A percentile compares a stretch with the other conserved stretches of the same genome.
Conservation (phyloP, 208 protist species). For the Herpetomonas tarakana region DNA sequence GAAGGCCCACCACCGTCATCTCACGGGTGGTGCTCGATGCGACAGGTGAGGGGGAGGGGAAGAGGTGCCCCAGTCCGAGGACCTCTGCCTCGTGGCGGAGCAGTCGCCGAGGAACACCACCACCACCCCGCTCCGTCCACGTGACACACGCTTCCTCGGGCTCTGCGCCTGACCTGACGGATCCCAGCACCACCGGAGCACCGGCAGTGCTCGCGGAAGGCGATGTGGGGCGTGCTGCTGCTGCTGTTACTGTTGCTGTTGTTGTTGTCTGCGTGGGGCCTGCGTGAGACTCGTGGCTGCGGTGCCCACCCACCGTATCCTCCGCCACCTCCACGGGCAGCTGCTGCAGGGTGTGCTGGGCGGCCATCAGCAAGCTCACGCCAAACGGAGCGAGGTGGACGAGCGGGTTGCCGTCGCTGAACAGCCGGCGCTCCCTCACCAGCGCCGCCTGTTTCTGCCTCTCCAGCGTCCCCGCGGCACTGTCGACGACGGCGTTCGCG, state of each 20-base stretch:
- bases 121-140: slow-evolving; percentile 8
- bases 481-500: background rate
- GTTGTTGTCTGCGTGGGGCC: background rate
- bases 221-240: too few relatives aligned
- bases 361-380: slow-evolving; percentile 57
- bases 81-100: slow-evolving; percentile 19
- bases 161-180: too few relatives aligned
- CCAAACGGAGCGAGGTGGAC: slow-evolving; percentile 55
- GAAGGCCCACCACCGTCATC: too few relatives aligned
- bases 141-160: background rate
- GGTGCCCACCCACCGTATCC: too few relatives aligned
- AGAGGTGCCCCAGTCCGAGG: slow-evolving; percentile 35
- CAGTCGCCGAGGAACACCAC: slow-evolving; percentile 17
- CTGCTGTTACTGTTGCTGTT: too few relatives aligned
- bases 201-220: background rate
- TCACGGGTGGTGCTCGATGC: background rate
- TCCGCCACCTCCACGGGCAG: slow-evolving; percentile 17
- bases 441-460: background rate
- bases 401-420: background rate
- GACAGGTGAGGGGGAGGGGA: slow-evolving; percentile 19
- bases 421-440: background rate
- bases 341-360: slow-evolving; percentile 39
- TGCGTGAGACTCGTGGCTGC: too few relatives aligned
- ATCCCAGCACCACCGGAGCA: background rate
- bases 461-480: background rate